Conservation (phyloP, 306 rosid genomes). For the Glycine tomentella region DNA sequence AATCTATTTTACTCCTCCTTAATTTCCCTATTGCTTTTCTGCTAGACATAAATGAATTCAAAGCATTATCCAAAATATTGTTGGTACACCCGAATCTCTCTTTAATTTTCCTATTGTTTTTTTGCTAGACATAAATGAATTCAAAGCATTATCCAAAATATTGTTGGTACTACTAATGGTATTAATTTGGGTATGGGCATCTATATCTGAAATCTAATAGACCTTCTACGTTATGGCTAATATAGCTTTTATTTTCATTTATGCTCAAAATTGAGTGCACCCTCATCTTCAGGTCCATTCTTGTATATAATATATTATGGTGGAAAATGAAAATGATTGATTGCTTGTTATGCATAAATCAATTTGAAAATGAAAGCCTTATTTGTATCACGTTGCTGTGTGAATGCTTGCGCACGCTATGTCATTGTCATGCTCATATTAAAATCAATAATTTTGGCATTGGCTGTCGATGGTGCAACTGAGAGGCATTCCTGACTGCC, state of each 20-base stretch:
- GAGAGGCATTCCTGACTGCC: background rate
- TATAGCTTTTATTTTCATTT: background rate
- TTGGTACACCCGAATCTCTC: background rate
- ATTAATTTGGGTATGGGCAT: background rate
- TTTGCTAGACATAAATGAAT: slow-evolving; percentile 15
- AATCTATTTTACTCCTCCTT: background rate
- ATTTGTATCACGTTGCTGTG: background rate
- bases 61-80: too few relatives aligned
- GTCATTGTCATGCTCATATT: slow-evolving; percentile 41
- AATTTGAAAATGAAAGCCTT: slow-evolving; percentile 23
- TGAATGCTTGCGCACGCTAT: slow-evolving; percentile 48
- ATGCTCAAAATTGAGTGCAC: slow-evolving; percentile 17
- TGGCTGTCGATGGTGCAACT: slow-evolving; percentile 38
- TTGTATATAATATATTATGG: background rate
- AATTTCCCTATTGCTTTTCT: too few relatives aligned
- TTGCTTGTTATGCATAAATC: slow-evolving; percentile 9
- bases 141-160: slow-evolving; percentile 33
- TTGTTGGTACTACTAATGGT: slow-evolving; percentile 7
- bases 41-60: too few relatives aligned
- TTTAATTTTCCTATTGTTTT: background rate
- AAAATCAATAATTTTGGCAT: slow-evolving; percentile 44
- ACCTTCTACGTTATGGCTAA: background rate
- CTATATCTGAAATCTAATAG: background rate
- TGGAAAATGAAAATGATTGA: background rate
- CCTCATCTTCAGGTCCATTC: background rate